phyloP scores from a whole-genome alignment of 2,329 filamentous ascomycete genomes.

The Amauroascus niger region DNA sequence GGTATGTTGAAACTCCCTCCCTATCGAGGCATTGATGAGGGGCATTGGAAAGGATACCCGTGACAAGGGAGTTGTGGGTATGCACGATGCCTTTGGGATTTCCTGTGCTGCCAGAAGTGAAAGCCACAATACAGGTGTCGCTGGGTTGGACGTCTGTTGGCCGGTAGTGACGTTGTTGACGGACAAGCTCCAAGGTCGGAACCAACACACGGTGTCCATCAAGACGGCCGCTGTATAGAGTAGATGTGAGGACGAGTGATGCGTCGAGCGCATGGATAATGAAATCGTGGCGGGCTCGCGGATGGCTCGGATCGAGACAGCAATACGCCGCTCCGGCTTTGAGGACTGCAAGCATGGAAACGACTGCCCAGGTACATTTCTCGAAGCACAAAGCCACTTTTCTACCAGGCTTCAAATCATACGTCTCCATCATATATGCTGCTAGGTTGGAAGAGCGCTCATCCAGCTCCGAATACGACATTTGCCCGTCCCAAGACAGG shows the following conservation, averaged over 20 bases:
- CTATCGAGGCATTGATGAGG: not conserved
- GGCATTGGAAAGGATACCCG: conserved; percentile 24
- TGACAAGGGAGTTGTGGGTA: conserved; percentile 42
- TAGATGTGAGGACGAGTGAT: not conserved
- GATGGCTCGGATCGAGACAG: conserved; percentile 34
- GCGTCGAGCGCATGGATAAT: conserved; percentile 8
- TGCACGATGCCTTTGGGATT: conserved; percentile 47
- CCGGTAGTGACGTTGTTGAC: not conserved
- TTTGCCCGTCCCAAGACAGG: conserved; percentile 21
- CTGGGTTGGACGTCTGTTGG: not conserved
- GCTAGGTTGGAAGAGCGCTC: conserved; percentile 23
- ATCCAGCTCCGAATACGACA: conserved; percentile 32
- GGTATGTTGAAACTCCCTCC: conserved; percentile 16
- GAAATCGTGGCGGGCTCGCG: conserved; percentile 13
- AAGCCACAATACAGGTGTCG: not conserved
- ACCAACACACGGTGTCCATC: not conserved
- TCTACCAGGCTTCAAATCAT: conserved; percentile 27
- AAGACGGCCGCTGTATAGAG: not conserved
- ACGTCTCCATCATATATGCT: conserved; percentile 24
- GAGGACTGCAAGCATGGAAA: conserved; percentile 34
- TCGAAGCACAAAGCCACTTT: conserved; percentile 36
- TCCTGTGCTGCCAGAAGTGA: conserved; percentile 12
- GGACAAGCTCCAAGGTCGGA: not conserved
- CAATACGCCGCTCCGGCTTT: conserved; percentile 37
- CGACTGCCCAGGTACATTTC: conserved; percentile 36